These are phyloP conservation scores for Cucurbitaria berberidis DNA, from an alignment of 2,329 filamentous ascomycete species.

Conservation along the genomic window DNA sequence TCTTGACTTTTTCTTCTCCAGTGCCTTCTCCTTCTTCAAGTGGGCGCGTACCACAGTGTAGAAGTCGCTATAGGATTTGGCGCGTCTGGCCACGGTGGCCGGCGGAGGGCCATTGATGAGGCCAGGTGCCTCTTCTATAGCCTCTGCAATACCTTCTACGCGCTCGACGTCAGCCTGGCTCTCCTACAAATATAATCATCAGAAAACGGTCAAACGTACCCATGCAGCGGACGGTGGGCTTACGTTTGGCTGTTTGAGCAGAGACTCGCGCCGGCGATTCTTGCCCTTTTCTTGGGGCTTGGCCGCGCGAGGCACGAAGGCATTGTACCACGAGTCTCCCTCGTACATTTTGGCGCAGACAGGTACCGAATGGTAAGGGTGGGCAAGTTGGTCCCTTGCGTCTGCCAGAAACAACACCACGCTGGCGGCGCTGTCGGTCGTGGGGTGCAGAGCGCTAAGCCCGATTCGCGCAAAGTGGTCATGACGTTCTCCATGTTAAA, in stretches of 20 bases:
- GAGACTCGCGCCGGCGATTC: slow-evolving; percentile 71
- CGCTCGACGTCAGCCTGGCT: slow-evolving; percentile 61
- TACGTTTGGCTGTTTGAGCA: slow-evolving; percentile 64
- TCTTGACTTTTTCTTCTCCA: slow-evolving; percentile 45
- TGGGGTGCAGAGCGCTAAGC: not conserved
- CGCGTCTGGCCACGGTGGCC: slow-evolving; percentile 68
- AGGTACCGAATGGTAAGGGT: not conserved
- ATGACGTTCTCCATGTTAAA: slow-evolving; percentile 26
- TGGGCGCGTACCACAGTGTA: slow-evolving; percentile 68
- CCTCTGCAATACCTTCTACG: slow-evolving; percentile 63
- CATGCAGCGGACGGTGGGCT: slow-evolving; percentile 46
- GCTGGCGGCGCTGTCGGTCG: slow-evolving; percentile 1
- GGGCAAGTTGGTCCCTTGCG: slow-evolving; percentile 4
- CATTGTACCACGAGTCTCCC: slow-evolving; percentile 76
- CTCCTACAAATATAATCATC: slow-evolving; percentile 56
- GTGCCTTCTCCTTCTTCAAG: slow-evolving; percentile 58
- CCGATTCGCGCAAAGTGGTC: slow-evolving; percentile 8
- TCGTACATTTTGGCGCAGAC: slow-evolving; percentile 69
- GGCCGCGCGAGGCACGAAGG: slow-evolving; percentile 69
- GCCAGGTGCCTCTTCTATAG: slow-evolving; percentile 62
- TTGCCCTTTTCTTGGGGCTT: slow-evolving; percentile 47
- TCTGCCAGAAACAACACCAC: not conserved
- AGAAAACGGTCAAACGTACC: slow-evolving; percentile 47
- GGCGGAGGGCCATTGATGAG: slow-evolving; percentile 67
- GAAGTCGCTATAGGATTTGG: slow-evolving; percentile 81